phyloP scores from a whole-genome alignment of 257 asterid genomes.

The Nicotiana benthamiana region DNA sequence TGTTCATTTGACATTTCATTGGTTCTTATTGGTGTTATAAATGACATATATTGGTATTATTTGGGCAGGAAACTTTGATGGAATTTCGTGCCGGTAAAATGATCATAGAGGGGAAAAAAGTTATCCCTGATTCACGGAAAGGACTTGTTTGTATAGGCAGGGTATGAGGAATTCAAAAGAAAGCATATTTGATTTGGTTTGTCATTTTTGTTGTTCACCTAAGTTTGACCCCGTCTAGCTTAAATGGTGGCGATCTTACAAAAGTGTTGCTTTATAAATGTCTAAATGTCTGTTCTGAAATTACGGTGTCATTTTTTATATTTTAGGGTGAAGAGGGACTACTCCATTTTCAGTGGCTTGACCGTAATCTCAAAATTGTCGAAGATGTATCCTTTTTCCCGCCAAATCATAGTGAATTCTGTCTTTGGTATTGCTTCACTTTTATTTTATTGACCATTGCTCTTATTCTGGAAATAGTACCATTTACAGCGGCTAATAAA shows the following conservation, averaged over 20 bases:
- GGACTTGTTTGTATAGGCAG: conserved; percentile 88
- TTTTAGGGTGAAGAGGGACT: conserved; percentile 84
- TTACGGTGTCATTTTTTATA: conserved; percentile 9
- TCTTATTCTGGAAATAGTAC: background rate
- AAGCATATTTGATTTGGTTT: conserved; percentile 7
- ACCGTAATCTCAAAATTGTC: conserved; percentile 49
- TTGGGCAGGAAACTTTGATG: conserved; percentile 54
- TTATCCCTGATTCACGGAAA: conserved; percentile 78
- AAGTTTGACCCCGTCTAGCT: background rate
- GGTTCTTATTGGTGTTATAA: background rate
- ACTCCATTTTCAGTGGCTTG: conserved; percentile 86
- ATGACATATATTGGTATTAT: conserved; percentile 4
- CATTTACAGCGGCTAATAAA: background rate
- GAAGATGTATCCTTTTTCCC: conserved; percentile 77
- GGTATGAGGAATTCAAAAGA: conserved; percentile 38
- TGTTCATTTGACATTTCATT: background rate
- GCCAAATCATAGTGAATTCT: background rate
- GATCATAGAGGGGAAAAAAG: conserved; percentile 74
- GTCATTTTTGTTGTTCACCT: background rate
- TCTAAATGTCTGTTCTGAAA: background rate
- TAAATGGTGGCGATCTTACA: background rate
- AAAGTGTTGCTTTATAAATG: background rate
- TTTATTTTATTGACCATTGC: background rate
- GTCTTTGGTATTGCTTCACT: background rate
- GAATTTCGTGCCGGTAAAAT: conserved; percentile 98